A percentile compares a stretch with the other conserved stretches of the same genome.
Conservation (phyloP, 495 filamentous ascomycete genomes). For the Aspergillus ostianus region DNA sequence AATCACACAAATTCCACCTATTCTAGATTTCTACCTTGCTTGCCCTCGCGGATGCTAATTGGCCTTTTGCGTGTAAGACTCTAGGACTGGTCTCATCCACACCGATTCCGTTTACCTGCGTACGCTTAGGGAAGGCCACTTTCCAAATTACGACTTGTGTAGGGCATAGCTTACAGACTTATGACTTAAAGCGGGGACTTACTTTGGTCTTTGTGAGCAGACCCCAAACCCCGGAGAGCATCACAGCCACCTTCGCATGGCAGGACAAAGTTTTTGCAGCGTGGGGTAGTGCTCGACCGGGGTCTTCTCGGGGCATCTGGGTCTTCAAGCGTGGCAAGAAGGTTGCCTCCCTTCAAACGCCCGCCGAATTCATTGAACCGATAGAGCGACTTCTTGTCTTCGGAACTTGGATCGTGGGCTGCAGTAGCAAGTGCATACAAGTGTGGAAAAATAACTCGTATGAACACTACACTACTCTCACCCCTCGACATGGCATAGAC, state of each 20-base stretch:
- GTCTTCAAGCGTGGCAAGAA: slow-evolving; percentile 92
- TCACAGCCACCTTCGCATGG: slow-evolving; percentile 86
- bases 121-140: slow-evolving; percentile 87
- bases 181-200: slow-evolving; percentile 84
- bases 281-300: slow-evolving; percentile 62
- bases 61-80: slow-evolving; percentile 52
- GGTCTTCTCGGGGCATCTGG: slow-evolving; percentile 71
- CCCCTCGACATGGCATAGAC: slow-evolving; percentile 41
- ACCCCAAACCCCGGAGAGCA: slow-evolving; percentile 79
- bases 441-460: slow-evolving; percentile 84
- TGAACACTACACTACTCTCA: slow-evolving; percentile 86
- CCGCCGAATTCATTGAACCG: slow-evolving; percentile 58
- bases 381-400: slow-evolving; percentile 77
- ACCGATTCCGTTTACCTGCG: slow-evolving; percentile 78
- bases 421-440: slow-evolving; percentile 69
- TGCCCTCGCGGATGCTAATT: not conserved
- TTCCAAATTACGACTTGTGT: slow-evolving; percentile 97
- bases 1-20: not conserved
- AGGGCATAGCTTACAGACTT: slow-evolving; percentile 86
- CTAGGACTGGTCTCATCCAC: slow-evolving; percentile 92
- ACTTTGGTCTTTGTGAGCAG: slow-evolving; percentile 89
- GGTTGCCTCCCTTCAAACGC: slow-evolving; percentile 67
- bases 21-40: not conserved
- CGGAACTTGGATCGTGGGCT: slow-evolving; percentile 88
- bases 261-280: slow-evolving; percentile 84